Base-by-base conservation (phyloP, 148 eudicot species). In the Rhododendron kiyosumense region DNA sequence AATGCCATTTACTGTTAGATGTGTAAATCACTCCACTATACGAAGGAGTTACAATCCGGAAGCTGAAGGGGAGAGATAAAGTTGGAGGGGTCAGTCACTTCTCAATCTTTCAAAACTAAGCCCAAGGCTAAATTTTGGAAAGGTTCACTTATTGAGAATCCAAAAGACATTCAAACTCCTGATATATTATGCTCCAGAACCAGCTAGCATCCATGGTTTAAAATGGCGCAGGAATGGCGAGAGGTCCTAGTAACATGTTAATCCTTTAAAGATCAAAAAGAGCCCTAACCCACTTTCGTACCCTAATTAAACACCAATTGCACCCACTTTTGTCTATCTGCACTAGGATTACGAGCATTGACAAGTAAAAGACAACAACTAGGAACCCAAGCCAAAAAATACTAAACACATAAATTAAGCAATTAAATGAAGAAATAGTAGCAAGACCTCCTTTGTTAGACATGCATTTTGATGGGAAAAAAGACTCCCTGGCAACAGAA, bases 61-160 rank as follows among this genome's bases (percentile, higher is more conserved):
- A 63, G 69, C 3, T 63, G 28, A n/a, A 63, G 28, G 6, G 48
- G 14, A 7, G 46, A 3, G 28, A 20, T 18, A 38, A 41, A 41
- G 49, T 77, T 77, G 28, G 49, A n/a, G n/a, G n/a, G n/a, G 79
- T 10, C 49, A 77, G 41, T 6, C 26, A 41, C 79, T 22, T 15
- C n/a, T 41, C 45, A 38, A 7, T 18, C 14, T 15, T 77, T 41
- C 79, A 41, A 7, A 20, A 41, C 45, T 11, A 24, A 78, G n/a
- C 81, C n/a, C 52, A 78, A 78, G 54, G 81, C 28, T 78, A 78
- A 22, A 22, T 45, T 20, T 78, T 78, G 81, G 81, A n/a, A 78
- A 78, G 30, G 2, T 11, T 10, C 12, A 32, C 15, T 45, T 78
- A n/a, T 43, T 12, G 32, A 46, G 81, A 78, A 45, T 78, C 9